A percentile compares a stretch with the other conserved stretches of the same genome.
Conservation (phyloP, 345 rosid species). For the Hypericum androsaemum region DNA sequence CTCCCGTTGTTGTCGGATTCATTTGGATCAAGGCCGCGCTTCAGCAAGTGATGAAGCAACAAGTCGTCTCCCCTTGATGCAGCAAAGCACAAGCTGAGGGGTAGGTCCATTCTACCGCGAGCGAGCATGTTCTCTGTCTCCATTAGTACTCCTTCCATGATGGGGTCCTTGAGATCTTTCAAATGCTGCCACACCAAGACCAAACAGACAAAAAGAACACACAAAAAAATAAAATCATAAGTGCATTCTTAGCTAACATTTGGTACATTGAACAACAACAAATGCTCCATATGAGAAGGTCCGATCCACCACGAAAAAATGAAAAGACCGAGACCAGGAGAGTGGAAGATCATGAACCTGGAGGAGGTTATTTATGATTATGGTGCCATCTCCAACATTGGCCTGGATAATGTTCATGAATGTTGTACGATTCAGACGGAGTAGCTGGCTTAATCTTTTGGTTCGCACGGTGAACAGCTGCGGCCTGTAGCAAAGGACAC, state of each 20-base stretch:
- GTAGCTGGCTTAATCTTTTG: conserved; percentile 75
- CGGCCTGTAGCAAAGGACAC: conserved; percentile 79
- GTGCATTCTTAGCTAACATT: background rate
- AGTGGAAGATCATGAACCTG: conserved; percentile 32
- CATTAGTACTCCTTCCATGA: conserved; percentile 51
- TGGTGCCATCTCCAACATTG: conserved; percentile 86
- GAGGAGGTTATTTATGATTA: conserved; percentile 87
- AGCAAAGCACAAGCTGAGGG: conserved; percentile 45
- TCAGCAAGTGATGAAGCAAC: conserved; percentile 18
- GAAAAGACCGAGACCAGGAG: background rate
- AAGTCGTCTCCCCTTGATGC: conserved; percentile 20
- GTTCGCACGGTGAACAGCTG: conserved; percentile 85
- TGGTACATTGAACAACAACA: background rate
- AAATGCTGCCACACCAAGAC: conserved; percentile 27
- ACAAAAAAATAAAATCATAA: background rate
- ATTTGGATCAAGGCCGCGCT: conserved; percentile 23
- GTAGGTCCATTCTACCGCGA: conserved; percentile 66
- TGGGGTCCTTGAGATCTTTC: conserved; percentile 59
- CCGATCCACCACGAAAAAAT: too few relatives aligned
- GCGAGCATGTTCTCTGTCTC: conserved; percentile 79
- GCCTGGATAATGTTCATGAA: conserved; percentile 81
- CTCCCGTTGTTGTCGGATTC: conserved; percentile 23
- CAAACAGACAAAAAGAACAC: background rate
- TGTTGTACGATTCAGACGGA: conserved; percentile 74
- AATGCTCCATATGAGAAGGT: too few relatives aligned